These are phyloP conservation scores for Paraglomus brasilianum DNA, from an alignment of 192 early-diverging fungal species.

Conservation along the genomic window DNA sequence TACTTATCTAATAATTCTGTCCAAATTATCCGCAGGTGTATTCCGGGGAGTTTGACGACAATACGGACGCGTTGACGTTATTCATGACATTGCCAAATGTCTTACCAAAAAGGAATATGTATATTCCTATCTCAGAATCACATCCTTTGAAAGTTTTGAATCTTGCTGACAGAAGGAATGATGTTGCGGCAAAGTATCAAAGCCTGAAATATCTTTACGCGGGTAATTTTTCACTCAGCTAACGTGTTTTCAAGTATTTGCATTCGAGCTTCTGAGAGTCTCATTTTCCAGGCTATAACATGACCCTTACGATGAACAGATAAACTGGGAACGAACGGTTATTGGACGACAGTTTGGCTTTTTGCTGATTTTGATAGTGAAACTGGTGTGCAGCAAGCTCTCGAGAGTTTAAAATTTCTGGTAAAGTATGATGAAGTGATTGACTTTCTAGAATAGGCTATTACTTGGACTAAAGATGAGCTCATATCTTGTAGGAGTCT, in stretches of 20 bases:
- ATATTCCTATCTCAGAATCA: conserved; percentile 55
- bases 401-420: conserved; percentile 48
- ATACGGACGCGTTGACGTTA: conserved; percentile 65
- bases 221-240: background rate
- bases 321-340: no score
- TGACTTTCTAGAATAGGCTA: background rate
- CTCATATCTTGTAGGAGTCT: conserved; percentile 28
- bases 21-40: conserved; percentile 43
- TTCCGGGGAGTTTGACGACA: conserved; percentile 48
- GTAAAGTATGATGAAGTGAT: conserved; percentile 28
- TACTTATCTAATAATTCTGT: background rate
- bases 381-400: conserved; percentile 51
- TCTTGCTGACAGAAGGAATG: conserved; percentile 26
- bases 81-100: conserved; percentile 66
- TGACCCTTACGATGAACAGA: no score
- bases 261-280: no score
- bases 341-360: conserved; percentile 44
- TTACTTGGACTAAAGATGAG: background rate
- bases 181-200: background rate
- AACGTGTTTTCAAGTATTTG: no score
- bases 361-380: conserved; percentile 54
- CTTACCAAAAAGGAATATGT: conserved; percentile 60
- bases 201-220: conserved; percentile 14
- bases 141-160: conserved; percentile 43
- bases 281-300: no score